A percentile compares a stretch with the other conserved stretches of the same genome.
Conservation (phyloP, 345 rosid genomes). For the Microthlaspi erraticum region DNA sequence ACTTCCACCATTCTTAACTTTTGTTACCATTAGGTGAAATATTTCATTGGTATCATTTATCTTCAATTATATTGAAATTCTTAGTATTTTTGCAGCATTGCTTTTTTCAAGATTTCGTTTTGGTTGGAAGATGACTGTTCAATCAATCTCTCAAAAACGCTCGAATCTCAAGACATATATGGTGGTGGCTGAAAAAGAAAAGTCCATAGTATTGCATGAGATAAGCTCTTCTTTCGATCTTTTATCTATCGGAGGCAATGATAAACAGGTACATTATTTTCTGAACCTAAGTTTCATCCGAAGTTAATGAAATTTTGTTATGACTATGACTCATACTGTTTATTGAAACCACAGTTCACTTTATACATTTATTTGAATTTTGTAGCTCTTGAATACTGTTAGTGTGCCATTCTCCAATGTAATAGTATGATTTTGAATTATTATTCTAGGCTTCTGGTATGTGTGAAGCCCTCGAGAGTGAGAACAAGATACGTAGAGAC, state of each 20-base stretch:
- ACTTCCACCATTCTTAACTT: slow-evolving; percentile 14
- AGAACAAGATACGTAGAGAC: slow-evolving; percentile 71
- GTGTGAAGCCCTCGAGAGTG: slow-evolving; percentile 72
- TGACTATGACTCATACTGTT: neutral
- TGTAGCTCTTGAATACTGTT: slow-evolving; percentile 2
- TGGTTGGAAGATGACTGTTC: slow-evolving; percentile 81
- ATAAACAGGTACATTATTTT: slow-evolving; percentile 62
- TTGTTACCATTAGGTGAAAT: slow-evolving; percentile 1
- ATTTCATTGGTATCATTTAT: neutral
- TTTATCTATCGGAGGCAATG: slow-evolving; percentile 50
- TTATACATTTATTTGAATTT: neutral
- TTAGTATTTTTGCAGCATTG: slow-evolving; percentile 59
- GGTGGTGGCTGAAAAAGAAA: slow-evolving; percentile 78
- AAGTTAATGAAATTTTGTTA: neutral
- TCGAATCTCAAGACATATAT: slow-evolving; percentile 71
- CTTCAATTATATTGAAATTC: slow-evolving; percentile 16
- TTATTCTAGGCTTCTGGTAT: slow-evolving; percentile 69
- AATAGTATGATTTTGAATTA: slow-evolving; percentile 8
- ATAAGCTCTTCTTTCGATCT: slow-evolving; percentile 53
- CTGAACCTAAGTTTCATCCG: neutral
- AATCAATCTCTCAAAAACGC: slow-evolving; percentile 59
- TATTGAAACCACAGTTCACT: neutral
- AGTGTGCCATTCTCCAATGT: neutral
- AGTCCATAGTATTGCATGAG: slow-evolving; percentile 50
- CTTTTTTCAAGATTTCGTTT: slow-evolving; percentile 80